A percentile compares a stretch with the other conserved stretches of the same genome.
These are phyloP conservation scores for Coriolopsis trogii DNA, from an alignment of 1,284 basidiomycete species.

Conservation along the genomic window DNA sequence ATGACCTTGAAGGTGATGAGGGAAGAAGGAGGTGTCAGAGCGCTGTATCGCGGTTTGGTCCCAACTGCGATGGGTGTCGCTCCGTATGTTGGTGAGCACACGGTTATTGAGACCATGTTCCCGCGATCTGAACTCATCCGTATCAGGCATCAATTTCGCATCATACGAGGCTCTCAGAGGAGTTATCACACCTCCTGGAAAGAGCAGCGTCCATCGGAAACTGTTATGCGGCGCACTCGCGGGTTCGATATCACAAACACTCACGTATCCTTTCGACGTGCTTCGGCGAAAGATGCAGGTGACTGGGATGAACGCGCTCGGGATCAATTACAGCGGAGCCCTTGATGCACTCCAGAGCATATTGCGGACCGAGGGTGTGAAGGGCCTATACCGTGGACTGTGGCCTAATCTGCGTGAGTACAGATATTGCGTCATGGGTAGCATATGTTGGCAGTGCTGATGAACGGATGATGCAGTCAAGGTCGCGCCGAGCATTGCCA, in stretches of 20 bases:
- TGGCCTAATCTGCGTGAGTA: constrained; percentile 90
- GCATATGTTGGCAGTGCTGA: constrained; percentile 12
- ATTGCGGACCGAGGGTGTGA: constrained; percentile 72
- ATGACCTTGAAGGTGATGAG: constrained; percentile 91
- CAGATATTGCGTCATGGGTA: constrained; percentile 11
- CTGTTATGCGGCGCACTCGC: constrained; percentile 78
- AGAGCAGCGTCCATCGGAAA: constrained; percentile 64
- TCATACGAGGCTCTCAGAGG: constrained; percentile 77
- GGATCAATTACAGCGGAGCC: constrained; percentile 76
- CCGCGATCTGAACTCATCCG: constrained; percentile 6
- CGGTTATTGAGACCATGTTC: not conserved
- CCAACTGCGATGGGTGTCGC: constrained; percentile 92
- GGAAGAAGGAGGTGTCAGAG: constrained; percentile 89
- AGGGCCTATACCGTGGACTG: constrained; percentile 83
- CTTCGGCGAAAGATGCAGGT: constrained; percentile 96
- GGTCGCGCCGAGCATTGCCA: constrained; percentile 91
- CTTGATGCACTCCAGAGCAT: constrained; percentile 77
- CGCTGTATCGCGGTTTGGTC: constrained; percentile 85
- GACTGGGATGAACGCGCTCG: constrained; percentile 76
- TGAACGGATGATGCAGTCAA: constrained; percentile 58
- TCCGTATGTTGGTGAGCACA: constrained; percentile 70
- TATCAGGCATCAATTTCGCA: constrained; percentile 80
- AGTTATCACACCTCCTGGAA: constrained; percentile 76
- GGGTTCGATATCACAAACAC: constrained; percentile 85
- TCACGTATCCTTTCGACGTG: constrained; percentile 97